Evolutionary conservation across 2,329 filamentous ascomycete species (phyloP), one percentile per base, ranked within the genome.

Genomic region (Neofusicoccum parvum): DNA sequence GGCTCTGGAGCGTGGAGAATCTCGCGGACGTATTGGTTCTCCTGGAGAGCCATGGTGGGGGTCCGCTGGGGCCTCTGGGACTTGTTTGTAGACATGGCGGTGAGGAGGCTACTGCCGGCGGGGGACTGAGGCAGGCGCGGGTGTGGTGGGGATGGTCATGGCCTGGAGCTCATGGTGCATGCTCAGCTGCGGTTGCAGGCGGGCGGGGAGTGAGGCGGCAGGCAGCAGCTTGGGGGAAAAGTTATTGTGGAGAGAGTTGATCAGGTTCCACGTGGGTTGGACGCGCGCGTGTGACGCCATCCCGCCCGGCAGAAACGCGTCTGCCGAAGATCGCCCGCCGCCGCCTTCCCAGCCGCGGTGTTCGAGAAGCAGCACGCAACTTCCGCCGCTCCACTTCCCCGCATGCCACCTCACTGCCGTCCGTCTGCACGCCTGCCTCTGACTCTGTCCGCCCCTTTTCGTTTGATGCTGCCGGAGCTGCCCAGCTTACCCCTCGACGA

Each of bases 11-110:
- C 70, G 62, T 82, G 80, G 32, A 82, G 72, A 27, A 81, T 74
- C 68, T 81, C 76, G 58, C 80, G 76, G 54, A 81, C 79, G 71
- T 81, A 82, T 67, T 78, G 76, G 68, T 80, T 81, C 41, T 79
- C 72, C 45, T 73, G 73, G 14, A 23, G 59, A 15, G 65, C 32
- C 39, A 59, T 58, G 51, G 63, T 65, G 43, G 63, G 23, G 27
- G 63, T 49, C 23, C 63, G 50, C 39, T 64, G 50, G 27, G 50
- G 43, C 39, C 51, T 20, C 5, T 43, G 43, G 20, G 39, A 34
- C 49, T 54, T 64, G 49, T 36, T 46, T 32, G 62, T 49, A 39
- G 50, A 56, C 50, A 56, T 56, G 62, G 62, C 62, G 62, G 62
- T 45, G 51, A 56, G 39, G 14, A 14, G 10, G 41, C 27, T 20